Base-by-base conservation (phyloP, 2,329 filamentous ascomycete species). In the Colletotrichum sp. region DNA sequence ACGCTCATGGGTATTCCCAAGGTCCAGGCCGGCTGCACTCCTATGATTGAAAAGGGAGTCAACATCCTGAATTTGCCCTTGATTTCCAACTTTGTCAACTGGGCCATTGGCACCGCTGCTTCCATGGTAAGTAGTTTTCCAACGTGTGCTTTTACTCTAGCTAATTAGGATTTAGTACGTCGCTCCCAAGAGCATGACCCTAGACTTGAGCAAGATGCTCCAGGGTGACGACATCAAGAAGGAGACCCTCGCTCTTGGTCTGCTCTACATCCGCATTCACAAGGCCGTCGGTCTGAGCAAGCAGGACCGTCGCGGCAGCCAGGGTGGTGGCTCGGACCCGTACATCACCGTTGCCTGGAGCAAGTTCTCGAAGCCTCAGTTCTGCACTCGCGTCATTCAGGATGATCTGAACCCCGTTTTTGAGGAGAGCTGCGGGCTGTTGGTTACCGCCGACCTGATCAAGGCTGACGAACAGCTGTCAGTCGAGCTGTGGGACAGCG, bases 341-440 rank as follows among this genome's bases (percentile, higher is more conserved):
- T 99, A 99, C 84, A 98, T 99, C 82, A 98, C 96, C 36, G 90
- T 99, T 43, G 94, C 94, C 55, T 99, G 98, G 88, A 98, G 95
- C 81, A 98, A 99, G 84, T 99, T 98, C 80, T 95, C 94, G 72
- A 99, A 99, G 86, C 96, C 96, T 3, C 98, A 98, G 91, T 99
- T 98, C 85, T 98, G 96, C 84, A 99, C 97, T 2, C 93, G 97
- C 64, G 96, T 99, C 67, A 98, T 99, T 78, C 95, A 96, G 68
- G 96, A 99, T 81, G 94, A 98, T 79, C 90, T 98, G 71, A 98
- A 99, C 81, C 97, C 97, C 0, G 90, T 98, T 6, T 99, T 98
- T 88, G 94, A 97, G 81, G 97, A 99, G 85, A 94, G 92, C 3
- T 93, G 95, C 59, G 96, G 95, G 2, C 88, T 99, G 21, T 87